These are phyloP conservation scores for Phylloporus sp. DNA, from an alignment of 768 basidiomycete species.

Conservation along the genomic window DNA sequence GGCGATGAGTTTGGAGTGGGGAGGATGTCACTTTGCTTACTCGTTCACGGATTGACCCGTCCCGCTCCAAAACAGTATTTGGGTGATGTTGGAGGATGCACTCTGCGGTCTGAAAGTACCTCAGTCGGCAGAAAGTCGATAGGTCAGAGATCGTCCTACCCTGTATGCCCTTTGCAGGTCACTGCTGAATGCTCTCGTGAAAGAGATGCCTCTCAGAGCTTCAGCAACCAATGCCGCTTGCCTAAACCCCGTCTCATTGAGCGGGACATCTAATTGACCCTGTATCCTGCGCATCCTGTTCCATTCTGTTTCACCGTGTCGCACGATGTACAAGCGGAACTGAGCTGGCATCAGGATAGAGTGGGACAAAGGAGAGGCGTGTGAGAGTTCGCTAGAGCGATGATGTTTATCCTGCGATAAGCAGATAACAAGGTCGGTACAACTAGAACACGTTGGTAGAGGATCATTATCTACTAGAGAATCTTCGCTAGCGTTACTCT, in stretches of 20 bases:
- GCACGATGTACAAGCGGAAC: conserved; percentile 58
- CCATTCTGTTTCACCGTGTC: conserved; percentile 77
- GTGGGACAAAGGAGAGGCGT: background rate
- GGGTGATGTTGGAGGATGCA: conserved; percentile 55
- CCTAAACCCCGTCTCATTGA: conserved; percentile 58
- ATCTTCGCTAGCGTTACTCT: background rate
- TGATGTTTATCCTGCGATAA: too few species aligned
- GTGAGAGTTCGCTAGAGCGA: background rate
- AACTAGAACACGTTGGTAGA: background rate
- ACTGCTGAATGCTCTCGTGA: conserved; percentile 63
- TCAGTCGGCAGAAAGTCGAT: background rate
- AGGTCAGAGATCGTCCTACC: conserved; percentile 37
- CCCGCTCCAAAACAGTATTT: conserved; percentile 38
- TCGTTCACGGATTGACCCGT: conserved; percentile 58
- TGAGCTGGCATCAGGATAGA: conserved; percentile 25
- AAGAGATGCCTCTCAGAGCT: conserved; percentile 49
- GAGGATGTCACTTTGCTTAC: conserved; percentile 35
- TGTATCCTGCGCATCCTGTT: conserved; percentile 64
- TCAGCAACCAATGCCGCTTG: conserved; percentile 58
- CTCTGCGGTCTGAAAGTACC: conserved; percentile 55
- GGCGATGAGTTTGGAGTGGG: background rate
- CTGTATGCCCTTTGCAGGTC: conserved; percentile 65
- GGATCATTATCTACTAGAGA: too few species aligned
- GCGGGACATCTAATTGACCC: conserved; percentile 66
- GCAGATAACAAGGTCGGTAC: background rate